These are phyloP conservation scores for Ceriops decandra DNA, from an alignment of 345 rosid species.

Conservation along the genomic window DNA sequence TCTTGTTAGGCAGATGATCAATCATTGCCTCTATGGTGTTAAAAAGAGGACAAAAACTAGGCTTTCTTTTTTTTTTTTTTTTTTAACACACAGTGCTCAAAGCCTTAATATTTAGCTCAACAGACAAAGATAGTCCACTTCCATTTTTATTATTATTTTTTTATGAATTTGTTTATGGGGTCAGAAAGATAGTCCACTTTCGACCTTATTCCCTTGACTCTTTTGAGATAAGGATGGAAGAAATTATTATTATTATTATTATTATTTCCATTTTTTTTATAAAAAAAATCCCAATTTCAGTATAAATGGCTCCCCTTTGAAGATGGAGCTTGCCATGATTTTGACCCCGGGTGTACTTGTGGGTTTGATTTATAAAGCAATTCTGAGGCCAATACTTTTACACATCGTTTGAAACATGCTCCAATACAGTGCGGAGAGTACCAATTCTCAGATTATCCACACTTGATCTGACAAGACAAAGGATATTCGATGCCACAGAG, in stretches of 20 bases:
- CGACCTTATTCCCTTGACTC: too few species aligned
- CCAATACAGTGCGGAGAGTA: constrained; percentile 27
- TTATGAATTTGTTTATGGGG: too few species aligned
- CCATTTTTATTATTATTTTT: too few species aligned
- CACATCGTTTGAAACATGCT: constrained; percentile 12
- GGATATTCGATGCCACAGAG: constrained; percentile 12
- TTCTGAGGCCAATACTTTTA: background rate
- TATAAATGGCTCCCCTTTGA: too few species aligned
- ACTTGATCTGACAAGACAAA: constrained; percentile 13
- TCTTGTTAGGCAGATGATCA: background rate
- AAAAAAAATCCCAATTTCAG: too few species aligned
- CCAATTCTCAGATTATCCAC: background rate
- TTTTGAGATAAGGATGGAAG: too few species aligned
- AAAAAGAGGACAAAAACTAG: background rate
- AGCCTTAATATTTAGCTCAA: too few species aligned
- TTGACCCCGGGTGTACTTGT: background rate
- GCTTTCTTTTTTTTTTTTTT: background rate
- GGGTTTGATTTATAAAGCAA: background rate
- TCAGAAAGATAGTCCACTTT: too few species aligned
- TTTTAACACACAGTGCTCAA: background rate
- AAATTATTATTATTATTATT: too few species aligned
- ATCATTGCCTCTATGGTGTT: background rate
- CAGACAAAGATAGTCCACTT: too few species aligned
- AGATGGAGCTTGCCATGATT: too few species aligned
- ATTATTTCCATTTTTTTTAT: too few species aligned